These are phyloP conservation scores for Sphagnum contortum DNA, from an alignment of 225 moss, liverwort and hornwort genomes.

Conservation along the genomic window DNA sequence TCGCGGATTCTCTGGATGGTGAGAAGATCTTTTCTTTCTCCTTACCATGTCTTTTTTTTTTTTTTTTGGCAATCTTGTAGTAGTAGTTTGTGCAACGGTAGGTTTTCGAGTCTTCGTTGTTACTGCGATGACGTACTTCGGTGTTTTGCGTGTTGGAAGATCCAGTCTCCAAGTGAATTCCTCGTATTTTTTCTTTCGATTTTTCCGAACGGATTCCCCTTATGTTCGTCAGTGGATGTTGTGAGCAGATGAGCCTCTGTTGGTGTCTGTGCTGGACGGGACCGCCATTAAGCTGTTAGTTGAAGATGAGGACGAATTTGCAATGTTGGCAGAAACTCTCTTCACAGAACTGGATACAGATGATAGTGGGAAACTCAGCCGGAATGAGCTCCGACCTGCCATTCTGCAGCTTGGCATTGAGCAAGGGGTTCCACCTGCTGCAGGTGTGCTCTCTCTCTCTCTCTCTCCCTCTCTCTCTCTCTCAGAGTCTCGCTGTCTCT, in stretches of 20 bases:
- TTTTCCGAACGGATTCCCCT: too few relatives aligned
- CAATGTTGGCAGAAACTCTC: constrained; percentile 81
- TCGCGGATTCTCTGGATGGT: constrained; percentile 61
- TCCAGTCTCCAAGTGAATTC: too few relatives aligned
- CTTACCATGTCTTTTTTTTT: too few relatives aligned
- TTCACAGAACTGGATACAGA: constrained; percentile 82
- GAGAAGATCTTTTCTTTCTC: background rate
- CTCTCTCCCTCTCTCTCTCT: background rate
- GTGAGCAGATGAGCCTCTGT: constrained; percentile 71
- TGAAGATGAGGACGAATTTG: constrained; percentile 95
- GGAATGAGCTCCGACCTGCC: constrained; percentile 90
- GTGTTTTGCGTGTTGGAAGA: too few relatives aligned
- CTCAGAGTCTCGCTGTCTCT: background rate
- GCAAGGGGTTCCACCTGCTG: constrained; percentile 86
- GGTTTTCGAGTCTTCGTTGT: too few relatives aligned
- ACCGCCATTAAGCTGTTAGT: constrained; percentile 67
- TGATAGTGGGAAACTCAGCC: constrained; percentile 92
- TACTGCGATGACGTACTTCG: too few relatives aligned
- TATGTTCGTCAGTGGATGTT: too few relatives aligned
- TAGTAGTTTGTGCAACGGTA: too few relatives aligned
- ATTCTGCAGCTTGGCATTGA: constrained; percentile 84
- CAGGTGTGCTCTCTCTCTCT: constrained; percentile 39
- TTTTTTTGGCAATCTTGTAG: too few relatives aligned
- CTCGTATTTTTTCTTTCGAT: too few relatives aligned
- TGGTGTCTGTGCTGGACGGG: constrained; percentile 81